Evolutionary conservation across 192 early-diverging fungal species (phyloP).

Genomic region (Podila verticillata): DNA sequence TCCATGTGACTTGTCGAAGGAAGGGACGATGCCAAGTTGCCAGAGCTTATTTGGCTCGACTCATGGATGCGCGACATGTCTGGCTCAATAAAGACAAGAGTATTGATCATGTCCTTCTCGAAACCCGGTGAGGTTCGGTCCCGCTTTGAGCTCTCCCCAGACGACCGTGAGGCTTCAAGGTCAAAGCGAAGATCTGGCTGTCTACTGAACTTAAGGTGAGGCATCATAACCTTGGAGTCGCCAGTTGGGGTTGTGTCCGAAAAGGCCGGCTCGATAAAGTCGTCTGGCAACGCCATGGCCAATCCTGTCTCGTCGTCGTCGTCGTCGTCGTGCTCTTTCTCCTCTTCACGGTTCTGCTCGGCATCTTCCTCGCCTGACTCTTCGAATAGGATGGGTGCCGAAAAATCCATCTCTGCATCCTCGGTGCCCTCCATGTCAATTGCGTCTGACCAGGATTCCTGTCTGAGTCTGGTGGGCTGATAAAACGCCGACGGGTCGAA

Average conservation of each 20-base stretch:
- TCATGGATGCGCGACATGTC: slow-evolving; percentile 4
- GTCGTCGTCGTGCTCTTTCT: not conserved
- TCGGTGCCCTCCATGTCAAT: slow-evolving; percentile 54
- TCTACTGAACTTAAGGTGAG: slow-evolving; percentile 28
- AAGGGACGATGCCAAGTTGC: slow-evolving; percentile 29
- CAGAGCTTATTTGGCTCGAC: not conserved
- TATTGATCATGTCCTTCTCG: slow-evolving; percentile 36
- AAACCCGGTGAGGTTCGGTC: slow-evolving; percentile 27
- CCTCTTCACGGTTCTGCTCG: not conserved
- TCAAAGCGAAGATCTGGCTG: slow-evolving; percentile 28
- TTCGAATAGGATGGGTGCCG: slow-evolving; percentile 49
- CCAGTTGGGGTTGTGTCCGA: slow-evolving; percentile 24
- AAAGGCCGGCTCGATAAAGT: slow-evolving; percentile 36
- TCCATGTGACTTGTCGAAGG: slow-evolving; percentile 40
- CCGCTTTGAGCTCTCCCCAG: slow-evolving; percentile 9
- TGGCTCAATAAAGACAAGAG: slow-evolving; percentile 46
- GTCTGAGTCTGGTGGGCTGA: slow-evolving; percentile 40
- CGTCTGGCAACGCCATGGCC: slow-evolving; percentile 39
- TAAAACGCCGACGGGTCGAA: slow-evolving; percentile 43
- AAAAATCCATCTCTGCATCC: slow-evolving; percentile 52
- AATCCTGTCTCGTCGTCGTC: slow-evolving; percentile 33
- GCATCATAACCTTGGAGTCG: slow-evolving; percentile 19
- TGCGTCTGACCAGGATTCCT: slow-evolving; percentile 57
- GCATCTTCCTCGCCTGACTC: slow-evolving; percentile 35
- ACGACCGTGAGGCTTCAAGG: slow-evolving; percentile 6